Evolutionary conservation across 2,329 filamentous ascomycete species (phyloP).

Genomic region (Sarocladium strictum): DNA sequence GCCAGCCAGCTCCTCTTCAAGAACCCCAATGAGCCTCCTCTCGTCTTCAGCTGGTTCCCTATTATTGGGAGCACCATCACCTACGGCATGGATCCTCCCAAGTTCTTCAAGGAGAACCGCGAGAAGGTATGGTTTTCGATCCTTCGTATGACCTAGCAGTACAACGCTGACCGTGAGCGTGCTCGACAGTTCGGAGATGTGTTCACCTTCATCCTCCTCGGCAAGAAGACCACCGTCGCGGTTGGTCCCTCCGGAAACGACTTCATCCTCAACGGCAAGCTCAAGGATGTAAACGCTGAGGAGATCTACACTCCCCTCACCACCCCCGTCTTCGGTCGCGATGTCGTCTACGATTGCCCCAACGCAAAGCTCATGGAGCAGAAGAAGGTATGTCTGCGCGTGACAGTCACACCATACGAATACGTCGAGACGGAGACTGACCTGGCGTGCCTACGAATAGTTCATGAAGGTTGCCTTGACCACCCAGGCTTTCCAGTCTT

Average conservation of each 20-base stretch:
- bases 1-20: conserved; percentile 72
- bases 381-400: conserved; percentile 66
- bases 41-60: conserved; percentile 78
- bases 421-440: neutral
- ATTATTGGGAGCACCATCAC: conserved; percentile 85
- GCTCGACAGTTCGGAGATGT: conserved; percentile 69
- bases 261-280: conserved; percentile 86
- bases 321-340: conserved; percentile 68
- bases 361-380: conserved; percentile 94
- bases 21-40: conserved; percentile 73
- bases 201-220: conserved; percentile 83
- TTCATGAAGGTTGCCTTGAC: conserved; percentile 80
- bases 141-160: neutral
- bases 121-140: conserved; percentile 58
- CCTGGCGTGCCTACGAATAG: conserved; percentile 26
- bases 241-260: conserved; percentile 80
- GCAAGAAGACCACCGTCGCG: conserved; percentile 83
- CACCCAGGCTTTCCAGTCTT: conserved; percentile 65
- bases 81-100: conserved; percentile 91
- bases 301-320: conserved; percentile 80
- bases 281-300: conserved; percentile 84
- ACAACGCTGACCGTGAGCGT: neutral
- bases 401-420: neutral
- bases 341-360: conserved; percentile 87
- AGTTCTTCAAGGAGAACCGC: conserved; percentile 73